Evolutionary conservation across 2,329 filamentous ascomycete species (phyloP).

Genomic region (Juglanconis juglandina): DNA sequence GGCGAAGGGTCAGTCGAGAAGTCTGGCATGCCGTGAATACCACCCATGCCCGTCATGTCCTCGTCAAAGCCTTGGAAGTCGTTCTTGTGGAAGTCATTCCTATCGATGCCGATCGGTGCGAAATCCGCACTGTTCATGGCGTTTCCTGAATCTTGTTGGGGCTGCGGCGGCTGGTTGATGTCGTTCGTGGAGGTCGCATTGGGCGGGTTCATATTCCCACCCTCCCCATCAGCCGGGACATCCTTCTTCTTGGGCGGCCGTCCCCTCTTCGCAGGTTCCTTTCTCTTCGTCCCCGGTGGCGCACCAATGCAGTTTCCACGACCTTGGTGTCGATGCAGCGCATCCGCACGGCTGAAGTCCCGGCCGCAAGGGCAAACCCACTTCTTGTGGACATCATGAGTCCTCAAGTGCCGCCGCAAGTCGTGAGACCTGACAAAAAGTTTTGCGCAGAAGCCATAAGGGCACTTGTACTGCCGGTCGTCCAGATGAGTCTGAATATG

Average conservation of each 20-base stretch:
- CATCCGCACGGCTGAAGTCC: conserved; percentile 91
- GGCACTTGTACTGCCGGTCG: conserved; percentile 91
- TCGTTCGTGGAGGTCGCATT: conserved; percentile 6
- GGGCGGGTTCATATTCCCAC: not conserved
- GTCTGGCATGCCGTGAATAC: conserved; percentile 12
- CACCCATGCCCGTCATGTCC: conserved; percentile 9
- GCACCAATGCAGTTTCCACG: conserved; percentile 95
- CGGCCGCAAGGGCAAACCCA: conserved; percentile 94
- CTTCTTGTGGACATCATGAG: conserved; percentile 92
- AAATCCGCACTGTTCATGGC: conserved; percentile 11
- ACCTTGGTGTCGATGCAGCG: conserved; percentile 88
- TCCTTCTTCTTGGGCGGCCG: conserved; percentile 55
- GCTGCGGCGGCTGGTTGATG: conserved; percentile 14
- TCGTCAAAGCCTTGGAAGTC: conserved; percentile 7
- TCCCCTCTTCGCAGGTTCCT: conserved; percentile 56
- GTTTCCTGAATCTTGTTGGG: not conserved
- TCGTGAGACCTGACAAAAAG: conserved; percentile 97
- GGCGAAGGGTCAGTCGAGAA: conserved; percentile 15
- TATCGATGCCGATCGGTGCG: conserved; percentile 11
- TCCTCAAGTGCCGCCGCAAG: conserved; percentile 94
- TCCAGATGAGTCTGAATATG: conserved; percentile 98
- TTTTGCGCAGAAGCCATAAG: conserved; percentile 71
- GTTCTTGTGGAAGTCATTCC: not conserved
- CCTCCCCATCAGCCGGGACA: not conserved
- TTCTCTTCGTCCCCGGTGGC: conserved; percentile 71